Evolutionary conservation across 2,329 filamentous ascomycete species (phyloP).

Genomic region (Fusarium verrucosum): DNA sequence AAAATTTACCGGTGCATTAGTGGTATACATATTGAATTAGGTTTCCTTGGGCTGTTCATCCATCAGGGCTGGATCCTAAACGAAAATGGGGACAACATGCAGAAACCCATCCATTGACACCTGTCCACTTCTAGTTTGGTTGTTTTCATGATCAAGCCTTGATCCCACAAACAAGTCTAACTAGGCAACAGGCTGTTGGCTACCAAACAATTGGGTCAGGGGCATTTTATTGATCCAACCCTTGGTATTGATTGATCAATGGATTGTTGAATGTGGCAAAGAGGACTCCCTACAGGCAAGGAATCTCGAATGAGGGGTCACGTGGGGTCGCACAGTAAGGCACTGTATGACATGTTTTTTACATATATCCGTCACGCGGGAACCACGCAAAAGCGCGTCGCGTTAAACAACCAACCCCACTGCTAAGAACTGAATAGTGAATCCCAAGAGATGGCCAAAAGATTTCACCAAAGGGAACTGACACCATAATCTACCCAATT

Average conservation of each 20-base stretch:
- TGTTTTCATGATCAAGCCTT: slow-evolving; percentile 7
- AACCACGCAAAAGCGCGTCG: slow-evolving; percentile 24
- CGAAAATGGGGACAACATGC: slow-evolving; percentile 34
- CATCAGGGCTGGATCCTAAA: slow-evolving; percentile 51
- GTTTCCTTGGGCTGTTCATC: slow-evolving; percentile 21
- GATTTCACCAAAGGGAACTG: no score
- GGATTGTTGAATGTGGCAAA: slow-evolving; percentile 25
- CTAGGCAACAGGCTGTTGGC: slow-evolving; percentile 22
- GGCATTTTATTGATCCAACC: slow-evolving; percentile 14
- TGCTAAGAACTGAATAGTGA: background rate
- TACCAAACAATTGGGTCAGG: slow-evolving; percentile 35
- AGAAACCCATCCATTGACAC: slow-evolving; percentile 30
- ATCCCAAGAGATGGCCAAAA: no score
- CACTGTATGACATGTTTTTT: slow-evolving; percentile 6
- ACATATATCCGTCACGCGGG: background rate
- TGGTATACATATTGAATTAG: slow-evolving; percentile 20
- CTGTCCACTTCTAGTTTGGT: slow-evolving; percentile 8
- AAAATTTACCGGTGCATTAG: slow-evolving; percentile 44
- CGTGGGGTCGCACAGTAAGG: slow-evolving; percentile 11
- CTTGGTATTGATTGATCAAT: slow-evolving; percentile 19
- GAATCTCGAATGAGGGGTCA: slow-evolving; percentile 16
- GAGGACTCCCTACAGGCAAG: background rate
- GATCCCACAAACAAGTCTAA: background rate
- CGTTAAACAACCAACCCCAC: slow-evolving; percentile 9
- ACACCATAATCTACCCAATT: no score